A percentile compares a stretch with the other conserved stretches of the same genome.
Evolutionary conservation across 140 eudicot genomes (phyloP).

Genomic region (Oenanthe javanica): DNA sequence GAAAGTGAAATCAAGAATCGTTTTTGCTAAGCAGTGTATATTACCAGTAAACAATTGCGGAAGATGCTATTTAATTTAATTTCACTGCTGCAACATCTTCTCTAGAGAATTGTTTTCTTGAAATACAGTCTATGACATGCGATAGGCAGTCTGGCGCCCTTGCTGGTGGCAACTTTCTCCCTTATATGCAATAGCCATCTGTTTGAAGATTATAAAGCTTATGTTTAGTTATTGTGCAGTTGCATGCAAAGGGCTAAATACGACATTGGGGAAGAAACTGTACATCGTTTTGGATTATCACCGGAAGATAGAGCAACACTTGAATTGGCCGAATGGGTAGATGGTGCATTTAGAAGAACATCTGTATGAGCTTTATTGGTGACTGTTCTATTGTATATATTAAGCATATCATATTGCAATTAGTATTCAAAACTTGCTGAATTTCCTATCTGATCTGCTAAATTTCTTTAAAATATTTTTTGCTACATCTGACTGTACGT

Average conservation of each 20-base stretch:
- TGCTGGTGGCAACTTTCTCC: neutral
- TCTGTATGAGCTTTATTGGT: constrained; percentile 61
- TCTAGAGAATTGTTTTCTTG: neutral
- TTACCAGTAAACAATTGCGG: too few species aligned
- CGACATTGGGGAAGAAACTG: constrained; percentile 98
- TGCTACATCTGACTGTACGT: neutral
- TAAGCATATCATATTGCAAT: neutral
- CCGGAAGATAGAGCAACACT: constrained; percentile 98
- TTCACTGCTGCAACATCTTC: too few species aligned
- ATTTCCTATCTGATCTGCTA: neutral
- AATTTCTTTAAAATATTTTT: neutral
- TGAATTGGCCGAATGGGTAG: constrained; percentile 95
- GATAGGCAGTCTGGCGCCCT: neutral
- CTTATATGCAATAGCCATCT: neutral
- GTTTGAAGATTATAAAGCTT: neutral
- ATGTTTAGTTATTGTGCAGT: constrained; percentile 36
- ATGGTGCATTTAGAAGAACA: constrained; percentile 78
- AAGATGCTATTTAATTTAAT: too few species aligned
- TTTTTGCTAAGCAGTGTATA: too few species aligned
- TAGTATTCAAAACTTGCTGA: neutral
- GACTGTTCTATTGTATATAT: constrained; percentile 14
- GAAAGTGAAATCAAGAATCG: too few species aligned
- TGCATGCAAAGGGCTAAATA: constrained; percentile 97
- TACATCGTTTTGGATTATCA: constrained; percentile 79
- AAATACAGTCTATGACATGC: neutral